phyloP scores from a whole-genome alignment of 495 filamentous ascomycete genomes.

The Penicillium herquei region DNA sequence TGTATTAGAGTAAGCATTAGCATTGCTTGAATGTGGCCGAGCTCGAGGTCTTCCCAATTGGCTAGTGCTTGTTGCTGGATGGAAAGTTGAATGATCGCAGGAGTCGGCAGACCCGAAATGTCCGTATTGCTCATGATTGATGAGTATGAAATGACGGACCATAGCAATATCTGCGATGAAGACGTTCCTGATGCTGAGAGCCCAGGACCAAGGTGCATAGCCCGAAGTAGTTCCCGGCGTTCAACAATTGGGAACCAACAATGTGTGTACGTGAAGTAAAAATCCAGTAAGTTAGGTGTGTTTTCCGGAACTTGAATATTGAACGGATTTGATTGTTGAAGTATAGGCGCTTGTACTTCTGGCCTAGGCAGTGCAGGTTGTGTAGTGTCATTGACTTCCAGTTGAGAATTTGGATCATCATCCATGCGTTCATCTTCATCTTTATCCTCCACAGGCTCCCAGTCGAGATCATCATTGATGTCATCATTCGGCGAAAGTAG shows the following conservation, averaged over 20 bases:
- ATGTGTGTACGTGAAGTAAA: conserved; percentile 64
- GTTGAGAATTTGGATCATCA: neutral
- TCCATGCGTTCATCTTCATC: conserved; percentile 8
- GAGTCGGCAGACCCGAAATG: neutral
- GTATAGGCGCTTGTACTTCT: neutral
- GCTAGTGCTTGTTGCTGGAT: conserved; percentile 6
- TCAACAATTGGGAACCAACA: conserved; percentile 65
- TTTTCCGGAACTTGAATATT: conserved; percentile 14
- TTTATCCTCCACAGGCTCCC: conserved; percentile 10
- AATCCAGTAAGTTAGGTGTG: conserved; percentile 47
- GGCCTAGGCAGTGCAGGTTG: too few species aligned
- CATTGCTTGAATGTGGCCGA: conserved; percentile 55
- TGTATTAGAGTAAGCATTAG: conserved; percentile 53
- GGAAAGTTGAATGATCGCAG: conserved; percentile 8
- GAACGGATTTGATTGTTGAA: neutral
- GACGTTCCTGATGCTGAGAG: conserved; percentile 9
- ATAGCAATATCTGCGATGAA: conserved; percentile 22
- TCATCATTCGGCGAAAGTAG: conserved; percentile 15
- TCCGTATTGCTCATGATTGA: conserved; percentile 1
- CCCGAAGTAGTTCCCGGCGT: conserved; percentile 51
- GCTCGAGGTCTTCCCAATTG: conserved; percentile 34
- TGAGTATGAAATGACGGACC: conserved; percentile 21
- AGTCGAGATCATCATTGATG: conserved; percentile 13
- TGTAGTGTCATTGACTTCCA: too few species aligned
- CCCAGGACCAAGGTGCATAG: conserved; percentile 13